Evolutionary conservation across 1,284 basidiomycete genomes (phyloP).

Genomic region (Pseudozyma tsukubaensis): DNA sequence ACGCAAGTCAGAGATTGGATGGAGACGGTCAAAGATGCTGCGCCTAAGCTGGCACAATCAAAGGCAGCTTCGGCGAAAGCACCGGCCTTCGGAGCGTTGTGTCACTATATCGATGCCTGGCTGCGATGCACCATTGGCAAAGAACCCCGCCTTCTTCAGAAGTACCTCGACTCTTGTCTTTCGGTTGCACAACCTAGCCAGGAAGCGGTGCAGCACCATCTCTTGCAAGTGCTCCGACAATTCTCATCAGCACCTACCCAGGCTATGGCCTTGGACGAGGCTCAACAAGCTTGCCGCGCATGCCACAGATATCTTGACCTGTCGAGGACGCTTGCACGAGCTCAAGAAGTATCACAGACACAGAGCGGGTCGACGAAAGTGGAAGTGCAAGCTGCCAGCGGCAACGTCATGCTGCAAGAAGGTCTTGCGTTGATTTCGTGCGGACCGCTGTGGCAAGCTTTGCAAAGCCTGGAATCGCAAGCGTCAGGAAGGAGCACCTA

Average conservation of each 20-base stretch:
- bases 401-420: slow-evolving; percentile 8
- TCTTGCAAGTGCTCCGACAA: slow-evolving; percentile 13
- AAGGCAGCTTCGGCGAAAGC: not conserved
- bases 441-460: slow-evolving; percentile 21
- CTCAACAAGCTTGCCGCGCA: slow-evolving; percentile 26
- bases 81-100: slow-evolving; percentile 27
- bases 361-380: not conserved
- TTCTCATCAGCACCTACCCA: slow-evolving; percentile 26
- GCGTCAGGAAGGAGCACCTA: slow-evolving; percentile 25
- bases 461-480: slow-evolving; percentile 22
- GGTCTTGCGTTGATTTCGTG: slow-evolving; percentile 26
- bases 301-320: slow-evolving; percentile 32
- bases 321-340: slow-evolving; percentile 1
- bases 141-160: slow-evolving; percentile 24
- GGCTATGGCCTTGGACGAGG: slow-evolving; percentile 30
- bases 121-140: slow-evolving; percentile 29
- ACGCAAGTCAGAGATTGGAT: slow-evolving; percentile 83
- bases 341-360: slow-evolving; percentile 1
- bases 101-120: slow-evolving; percentile 36
- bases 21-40: slow-evolving; percentile 27
- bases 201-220: slow-evolving; percentile 16
- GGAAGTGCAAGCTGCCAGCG: too few relatives aligned
- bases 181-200: not conserved
- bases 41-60: not conserved
- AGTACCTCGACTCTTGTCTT: slow-evolving; percentile 15